Conservation (phyloP, 208 protist species). For the Wallacemonas sp. region DNA sequence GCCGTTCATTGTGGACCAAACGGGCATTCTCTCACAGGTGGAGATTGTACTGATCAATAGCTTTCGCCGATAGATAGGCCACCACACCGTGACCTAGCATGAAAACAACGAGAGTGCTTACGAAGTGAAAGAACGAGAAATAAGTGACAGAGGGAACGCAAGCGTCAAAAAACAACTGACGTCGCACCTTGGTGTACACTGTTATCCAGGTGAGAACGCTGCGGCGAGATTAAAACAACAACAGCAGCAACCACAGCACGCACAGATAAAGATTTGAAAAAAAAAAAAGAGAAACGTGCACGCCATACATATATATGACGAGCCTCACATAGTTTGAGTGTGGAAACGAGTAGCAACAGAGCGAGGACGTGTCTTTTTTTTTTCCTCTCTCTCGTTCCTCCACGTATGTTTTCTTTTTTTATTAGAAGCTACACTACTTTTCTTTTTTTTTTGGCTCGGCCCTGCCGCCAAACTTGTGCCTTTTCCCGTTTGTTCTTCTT, state of each 20-base stretch:
- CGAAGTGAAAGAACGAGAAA: background rate
- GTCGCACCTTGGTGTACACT: too few relatives aligned
- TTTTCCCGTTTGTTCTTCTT: constrained; percentile 14
- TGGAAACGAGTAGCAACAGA: too few relatives aligned
- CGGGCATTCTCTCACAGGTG: constrained; percentile 76
- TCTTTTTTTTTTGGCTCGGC: background rate
- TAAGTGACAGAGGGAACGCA: background rate
- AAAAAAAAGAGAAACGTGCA: too few relatives aligned
- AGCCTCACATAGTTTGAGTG: too few relatives aligned
- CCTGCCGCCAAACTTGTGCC: background rate
- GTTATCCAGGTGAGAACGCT: too few relatives aligned
- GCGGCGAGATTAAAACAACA: too few relatives aligned
- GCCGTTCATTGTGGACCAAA: constrained; percentile 83
- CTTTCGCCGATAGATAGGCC: constrained; percentile 48
- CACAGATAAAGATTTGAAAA: too few relatives aligned
- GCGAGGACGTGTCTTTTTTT: too few relatives aligned
- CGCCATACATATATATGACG: too few relatives aligned
- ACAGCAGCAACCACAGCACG: too few relatives aligned
- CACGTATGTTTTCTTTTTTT: constrained; percentile 12
- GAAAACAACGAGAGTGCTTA: background rate
- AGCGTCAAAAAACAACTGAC: too few relatives aligned
- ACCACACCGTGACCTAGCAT: background rate
- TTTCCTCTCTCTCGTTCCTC: constrained; percentile 2
- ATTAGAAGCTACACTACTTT: constrained; percentile 12
- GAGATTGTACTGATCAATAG: constrained; percentile 81